These are phyloP conservation scores for Coemansia javaensis DNA, from an alignment of 192 early-diverging fungal species.

Conservation along the genomic window DNA sequence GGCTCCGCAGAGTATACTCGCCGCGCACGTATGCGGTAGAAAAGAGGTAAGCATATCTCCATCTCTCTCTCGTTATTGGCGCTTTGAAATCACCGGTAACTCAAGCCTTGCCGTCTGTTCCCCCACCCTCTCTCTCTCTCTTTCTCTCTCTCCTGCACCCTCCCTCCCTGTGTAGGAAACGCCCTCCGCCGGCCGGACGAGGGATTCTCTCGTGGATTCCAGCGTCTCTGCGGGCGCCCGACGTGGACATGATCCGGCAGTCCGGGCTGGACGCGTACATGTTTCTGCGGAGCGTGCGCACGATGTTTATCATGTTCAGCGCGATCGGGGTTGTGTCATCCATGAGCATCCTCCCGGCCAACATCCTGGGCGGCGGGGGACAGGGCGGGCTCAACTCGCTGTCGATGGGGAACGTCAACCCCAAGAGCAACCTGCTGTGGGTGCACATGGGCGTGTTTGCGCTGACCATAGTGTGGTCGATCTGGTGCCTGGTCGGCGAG, in stretches of 20 bases:
- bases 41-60: constrained; percentile 28
- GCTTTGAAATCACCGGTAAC: too few relatives aligned
- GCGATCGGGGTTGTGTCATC: constrained; percentile 54
- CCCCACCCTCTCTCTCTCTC: too few relatives aligned
- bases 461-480: constrained; percentile 22
- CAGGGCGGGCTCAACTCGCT: constrained; percentile 54
- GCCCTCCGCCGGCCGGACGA: constrained; percentile 51
- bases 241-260: constrained; percentile 53
- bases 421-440: constrained; percentile 56
- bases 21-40: constrained; percentile 64
- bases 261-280: constrained; percentile 75
- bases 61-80: too few relatives aligned
- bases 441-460: constrained; percentile 58
- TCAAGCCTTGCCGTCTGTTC: too few relatives aligned
- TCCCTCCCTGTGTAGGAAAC: constrained; percentile 34
- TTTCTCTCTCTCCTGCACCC: too few relatives aligned
- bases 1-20: constrained; percentile 63
- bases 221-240: constrained; percentile 50
- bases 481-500: constrained; percentile 54
- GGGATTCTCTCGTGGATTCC: constrained; percentile 61
- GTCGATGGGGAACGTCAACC: constrained; percentile 69
- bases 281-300: constrained; percentile 67
- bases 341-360: constrained; percentile 66
- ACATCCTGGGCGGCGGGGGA: constrained; percentile 51
- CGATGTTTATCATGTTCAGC: constrained; percentile 62